Evolutionary conservation across 805 yeast genomes (phyloP), one percentile per base, ranked within the genome.

Genomic region (Candida easanensis): DNA sequence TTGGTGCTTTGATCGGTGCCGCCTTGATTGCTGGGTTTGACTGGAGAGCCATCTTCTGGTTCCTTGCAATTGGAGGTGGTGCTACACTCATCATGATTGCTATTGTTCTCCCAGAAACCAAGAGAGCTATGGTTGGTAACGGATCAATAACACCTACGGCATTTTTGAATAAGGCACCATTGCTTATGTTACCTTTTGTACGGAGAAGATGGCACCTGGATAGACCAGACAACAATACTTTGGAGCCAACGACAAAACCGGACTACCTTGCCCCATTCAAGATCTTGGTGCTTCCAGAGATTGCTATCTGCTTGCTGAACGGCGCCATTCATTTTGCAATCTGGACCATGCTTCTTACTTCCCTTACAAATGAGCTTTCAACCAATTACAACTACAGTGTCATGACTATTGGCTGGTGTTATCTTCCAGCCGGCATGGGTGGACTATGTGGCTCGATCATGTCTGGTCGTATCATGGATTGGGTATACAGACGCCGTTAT

Each of bases 31-130:
- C 77, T 4, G 62, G 67, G 18, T 68, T 71, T 52, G 70, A 78
- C 16, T 88, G 96, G 96, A 70, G 90, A 52, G 78, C 88, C 0
- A 76, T 82, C n/a, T 84, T 85, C 53, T 79, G 88, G 79, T 85
- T 88, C 49, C 62, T 85, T 39, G 79, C 85, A 1, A 80, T 84
- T 21, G 79, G 84, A 9, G 76, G 83, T 23, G 82, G 82, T 4
- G 45, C 61, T 2, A 68, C 77, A 3, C 47, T 72, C 0, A 1
- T 66, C 0, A 17, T 62, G 0, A 62, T 70, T 2, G 44, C 65
- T 3, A 30, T 73, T 3, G 44, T 71, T 4, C 61, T 88, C 15
- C 95, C 96, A 1, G 96, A 89, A 57, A 89, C 96, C 0, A 74
- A 76, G 31, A 69, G 96, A 43, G 62, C 74, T 6, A 60, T 84